Evolutionary conservation across 768 basidiomycete species (phyloP), one percentile per base, ranked within the genome.

Genomic region (Rhizopogon vinicolor): DNA sequence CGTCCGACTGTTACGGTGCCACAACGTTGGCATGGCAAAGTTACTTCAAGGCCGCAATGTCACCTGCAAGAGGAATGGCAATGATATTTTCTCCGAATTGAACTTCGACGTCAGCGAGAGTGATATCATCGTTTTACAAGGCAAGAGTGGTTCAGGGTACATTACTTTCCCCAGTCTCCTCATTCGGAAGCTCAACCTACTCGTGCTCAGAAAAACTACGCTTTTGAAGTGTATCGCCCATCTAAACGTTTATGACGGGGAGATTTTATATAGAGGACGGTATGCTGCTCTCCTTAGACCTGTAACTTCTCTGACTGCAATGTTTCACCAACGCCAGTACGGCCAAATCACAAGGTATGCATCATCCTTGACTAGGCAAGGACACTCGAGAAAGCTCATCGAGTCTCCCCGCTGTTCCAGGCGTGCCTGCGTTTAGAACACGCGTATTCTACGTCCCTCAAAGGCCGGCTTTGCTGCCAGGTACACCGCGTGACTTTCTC

Each of bases 361-460:
- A 39, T 40, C 5, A 28, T 16, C 22, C 51, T 52, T 25, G 13
- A 25, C 35, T 41, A 54, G 53, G 52, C 56, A 37, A 45, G 33
- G 66, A 9, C 52, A 25, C 33, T 18, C 28, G 16, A 10, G 41
- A 22, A 9, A 37, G 14, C 35, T 49, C 35, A 49, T 37, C 14
- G 35, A 22, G 19, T 10, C 19, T 7, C 19, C 43, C 35, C 28
- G 22, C 44, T 13, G 4, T 48, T 7, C 35, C 63, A 88, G 91
- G 88, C 12, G 81, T 93, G 22, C 91, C 93, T 3, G 65, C 67
- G 16, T 96, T 85, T 71, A 83, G 93, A 50, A 92, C 87, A 0
- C 80, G 78, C 53, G 84, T 96, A 3, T 80, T 86, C 56, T 96
- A 96, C 67, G 85, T 95, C 25, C 93, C 93, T 1, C 93, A 96